Base-by-base conservation (phyloP, 2,329 filamentous ascomycete species). In the Aspergillus cejpii region DNA sequence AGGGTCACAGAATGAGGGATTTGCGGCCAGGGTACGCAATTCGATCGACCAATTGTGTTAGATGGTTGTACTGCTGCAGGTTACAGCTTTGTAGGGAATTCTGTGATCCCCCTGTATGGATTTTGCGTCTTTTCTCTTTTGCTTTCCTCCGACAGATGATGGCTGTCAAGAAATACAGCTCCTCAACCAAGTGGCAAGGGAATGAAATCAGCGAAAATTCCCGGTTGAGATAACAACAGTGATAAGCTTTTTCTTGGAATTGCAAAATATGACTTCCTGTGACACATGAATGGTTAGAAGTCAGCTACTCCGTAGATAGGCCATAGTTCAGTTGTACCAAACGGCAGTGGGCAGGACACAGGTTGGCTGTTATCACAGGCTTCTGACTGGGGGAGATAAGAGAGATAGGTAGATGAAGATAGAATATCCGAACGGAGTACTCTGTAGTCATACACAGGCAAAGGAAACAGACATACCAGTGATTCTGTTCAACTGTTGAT, bases 331-430 rank as follows among this genome's bases (percentile, higher is more conserved):
- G 52, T 38, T 36, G 33, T 14, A 41, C 37, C 34, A 39, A 29
- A 39, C 33, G 36, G 41, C 15, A 47, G 44, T 38, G 40, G 38
- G 37, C 44, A 44, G 28, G 29, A 31, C n/a, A n/a, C n/a, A 28
- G 39, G 29, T 29, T 37, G 44, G 33, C 20, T 28, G 45, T 52
- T 60, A 56, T 60, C 53, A 51, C 42, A 39, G 44, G 50, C 23
- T 41, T 38, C 33, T 52, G 48, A 54, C 50, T 56, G 54, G 54
- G 52, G 41, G 47, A 60, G 57, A 60, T 60, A 61, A 61, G 57
- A n/a, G n/a, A 24, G 23, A 24, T 24, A 24, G 44, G 26, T 19
- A 23, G 11, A n/a, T n/a, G n/a, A 29, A 10, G 40, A 37, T 27
- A 41, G 10, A 39, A 41, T 31, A 12, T 40, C 43, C 43, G 41